Percentiles rank a stretch among this genome's conserved stretches.
Conservation (phyloP, 225 moss, liverwort and hornwort species). For the Takakia lepidozioides region DNA sequence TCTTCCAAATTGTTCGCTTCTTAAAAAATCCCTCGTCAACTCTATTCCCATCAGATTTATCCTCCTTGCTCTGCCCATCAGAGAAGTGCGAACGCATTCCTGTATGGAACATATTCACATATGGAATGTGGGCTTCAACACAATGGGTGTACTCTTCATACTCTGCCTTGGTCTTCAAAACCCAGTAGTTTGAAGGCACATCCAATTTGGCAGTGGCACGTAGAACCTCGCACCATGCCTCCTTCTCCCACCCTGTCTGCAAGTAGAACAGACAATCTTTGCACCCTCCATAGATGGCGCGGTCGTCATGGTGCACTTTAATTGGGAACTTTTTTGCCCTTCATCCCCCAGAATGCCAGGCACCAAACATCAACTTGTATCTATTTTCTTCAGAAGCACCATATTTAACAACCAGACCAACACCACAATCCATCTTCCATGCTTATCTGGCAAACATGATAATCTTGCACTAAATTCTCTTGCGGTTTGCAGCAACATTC, state of each 20-base stretch:
- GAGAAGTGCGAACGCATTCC: conserved; percentile 9
- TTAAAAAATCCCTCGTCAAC: conserved; percentile 30
- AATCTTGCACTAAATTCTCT: too few species aligned
- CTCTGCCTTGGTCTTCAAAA: conserved; percentile 34
- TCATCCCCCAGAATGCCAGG: neutral
- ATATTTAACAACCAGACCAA: too few species aligned
- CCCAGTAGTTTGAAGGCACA: conserved; percentile 20
- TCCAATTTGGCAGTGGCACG: conserved; percentile 28
- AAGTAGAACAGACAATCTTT: conserved; percentile 38
- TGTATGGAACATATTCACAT: conserved; percentile 33
- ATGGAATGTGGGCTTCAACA: conserved; percentile 68
- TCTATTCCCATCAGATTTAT: conserved; percentile 23
- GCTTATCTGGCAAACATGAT: too few species aligned
- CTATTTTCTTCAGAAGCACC: too few species aligned
- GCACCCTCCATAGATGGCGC: conserved; percentile 15
- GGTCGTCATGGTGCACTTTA: conserved; percentile 31
- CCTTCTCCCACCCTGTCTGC: conserved; percentile 54
- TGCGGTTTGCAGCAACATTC: too few species aligned
- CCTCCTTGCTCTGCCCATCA: conserved; percentile 23
- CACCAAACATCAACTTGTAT: too few species aligned
- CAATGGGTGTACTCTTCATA: conserved; percentile 53
- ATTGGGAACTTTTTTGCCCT: conserved; percentile 59
- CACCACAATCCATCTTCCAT: too few species aligned
- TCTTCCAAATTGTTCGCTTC: conserved; percentile 52
- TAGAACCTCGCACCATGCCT: conserved; percentile 55